Percentiles rank a stretch among this genome's conserved stretches.
Conservation (phyloP, 768 basidiomycete species). For the Suillus cothurnatus region DNA sequence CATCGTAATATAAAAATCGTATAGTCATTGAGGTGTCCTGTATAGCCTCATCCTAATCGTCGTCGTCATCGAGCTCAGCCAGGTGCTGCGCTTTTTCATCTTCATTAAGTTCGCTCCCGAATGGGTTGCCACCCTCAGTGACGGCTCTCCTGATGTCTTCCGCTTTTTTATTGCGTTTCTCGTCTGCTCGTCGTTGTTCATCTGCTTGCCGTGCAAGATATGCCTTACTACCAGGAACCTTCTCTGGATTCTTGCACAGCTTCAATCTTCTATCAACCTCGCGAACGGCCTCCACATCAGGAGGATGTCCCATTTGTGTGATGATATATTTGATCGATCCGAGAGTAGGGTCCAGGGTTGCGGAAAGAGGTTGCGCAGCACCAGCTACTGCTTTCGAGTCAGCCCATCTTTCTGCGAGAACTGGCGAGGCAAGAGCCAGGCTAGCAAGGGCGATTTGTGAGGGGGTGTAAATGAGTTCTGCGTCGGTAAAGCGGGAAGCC, state of each 20-base stretch:
- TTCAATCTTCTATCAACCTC: constrained; percentile 87
- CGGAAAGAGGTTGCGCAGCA: constrained; percentile 14
- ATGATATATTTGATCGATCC: constrained; percentile 58
- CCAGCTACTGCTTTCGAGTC: constrained; percentile 37
- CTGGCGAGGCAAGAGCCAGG: constrained; percentile 64
- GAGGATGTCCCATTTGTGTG: constrained; percentile 52
- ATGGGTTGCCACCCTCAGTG: constrained; percentile 62
- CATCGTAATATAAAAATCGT: constrained; percentile 17
- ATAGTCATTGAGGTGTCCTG: constrained; percentile 2
- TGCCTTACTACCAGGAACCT: constrained; percentile 86
- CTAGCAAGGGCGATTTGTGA: constrained; percentile 91
- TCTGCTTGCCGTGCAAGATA: constrained; percentile 73
- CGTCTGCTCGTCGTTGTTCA: constrained; percentile 67
- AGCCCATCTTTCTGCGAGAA: constrained; percentile 64
- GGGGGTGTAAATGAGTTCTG: constrained; percentile 88
- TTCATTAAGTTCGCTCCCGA: constrained; percentile 56
- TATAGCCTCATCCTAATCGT: constrained; percentile 35
- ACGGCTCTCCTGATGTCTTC: constrained; percentile 45
- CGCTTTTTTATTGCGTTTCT: constrained; percentile 68
- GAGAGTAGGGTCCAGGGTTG: constrained; percentile 35
- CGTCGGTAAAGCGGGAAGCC: constrained; percentile 85
- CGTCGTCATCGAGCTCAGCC: constrained; percentile 57
- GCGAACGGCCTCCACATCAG: constrained; percentile 83
- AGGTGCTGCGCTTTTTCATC: constrained; percentile 26
- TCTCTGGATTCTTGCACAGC: constrained; percentile 94